Evolutionary conservation across 2,329 filamentous ascomycete species (phyloP).

Genomic region (Penicillium glabrum): DNA sequence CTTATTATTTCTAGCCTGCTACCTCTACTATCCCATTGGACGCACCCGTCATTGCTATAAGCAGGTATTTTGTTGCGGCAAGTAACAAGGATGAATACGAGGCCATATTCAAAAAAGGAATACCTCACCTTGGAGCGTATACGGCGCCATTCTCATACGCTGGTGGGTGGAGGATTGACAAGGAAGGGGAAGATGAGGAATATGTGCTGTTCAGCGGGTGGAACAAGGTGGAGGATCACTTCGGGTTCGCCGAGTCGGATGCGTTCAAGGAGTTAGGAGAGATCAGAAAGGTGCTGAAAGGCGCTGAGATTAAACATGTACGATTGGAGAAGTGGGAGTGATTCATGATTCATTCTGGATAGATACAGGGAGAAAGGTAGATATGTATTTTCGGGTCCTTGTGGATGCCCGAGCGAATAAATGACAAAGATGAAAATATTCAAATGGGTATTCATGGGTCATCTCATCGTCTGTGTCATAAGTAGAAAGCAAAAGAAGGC

Average conservation of each 20-base stretch:
- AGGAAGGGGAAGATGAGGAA: conserved; percentile 37
- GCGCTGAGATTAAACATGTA: conserved; percentile 30
- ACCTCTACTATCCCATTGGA: conserved; percentile 25
- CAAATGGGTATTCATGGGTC: conserved; percentile 25
- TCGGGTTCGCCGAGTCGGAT: conserved; percentile 33
- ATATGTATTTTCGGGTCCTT: not conserved
- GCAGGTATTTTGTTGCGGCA: conserved; percentile 31
- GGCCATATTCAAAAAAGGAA: conserved; percentile 24
- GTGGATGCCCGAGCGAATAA: conserved; percentile 2
- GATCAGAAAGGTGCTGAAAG: conserved; percentile 23
- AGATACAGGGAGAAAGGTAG: conserved; percentile 3
- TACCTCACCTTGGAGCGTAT: conserved; percentile 25
- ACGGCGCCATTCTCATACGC: conserved; percentile 29
- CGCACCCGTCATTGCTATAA: conserved; percentile 33
- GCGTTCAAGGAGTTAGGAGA: conserved; percentile 29
- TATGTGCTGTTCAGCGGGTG: conserved; percentile 46
- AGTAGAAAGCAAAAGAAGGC: not conserved
- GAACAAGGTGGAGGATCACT: conserved; percentile 36
- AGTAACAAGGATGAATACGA: conserved; percentile 27
- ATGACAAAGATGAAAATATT: conserved; percentile 11
- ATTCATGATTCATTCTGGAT: not conserved
- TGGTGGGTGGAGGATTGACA: conserved; percentile 44
- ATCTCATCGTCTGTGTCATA: conserved; percentile 17
- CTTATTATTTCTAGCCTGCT: not conserved
- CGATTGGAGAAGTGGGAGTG: conserved; percentile 16